phyloP scores from a whole-genome alignment of 345 rosid genomes.

The Erodium maritimum region DNA sequence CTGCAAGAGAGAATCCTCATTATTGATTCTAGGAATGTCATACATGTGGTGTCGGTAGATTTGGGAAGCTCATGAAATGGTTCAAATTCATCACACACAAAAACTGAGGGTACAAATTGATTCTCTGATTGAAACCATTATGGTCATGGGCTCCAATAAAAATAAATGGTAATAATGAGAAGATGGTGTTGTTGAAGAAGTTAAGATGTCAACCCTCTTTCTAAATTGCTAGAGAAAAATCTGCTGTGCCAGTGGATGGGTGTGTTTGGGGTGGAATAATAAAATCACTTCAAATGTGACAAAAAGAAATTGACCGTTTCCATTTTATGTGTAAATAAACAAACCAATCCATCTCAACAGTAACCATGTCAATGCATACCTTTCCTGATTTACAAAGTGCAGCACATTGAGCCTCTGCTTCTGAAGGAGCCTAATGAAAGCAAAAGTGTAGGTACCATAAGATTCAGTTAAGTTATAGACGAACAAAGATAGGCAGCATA shows the following conservation, averaged over 20 bases:
- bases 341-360: too few species aligned
- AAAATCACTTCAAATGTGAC: too few species aligned
- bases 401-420: conserved; percentile 93
- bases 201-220: background rate
- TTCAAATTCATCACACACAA: too few species aligned
- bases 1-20: conserved; percentile 29
- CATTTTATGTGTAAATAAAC: too few species aligned
- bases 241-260: too few species aligned
- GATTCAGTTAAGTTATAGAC: conserved; percentile 3
- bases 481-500: background rate
- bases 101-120: too few species aligned
- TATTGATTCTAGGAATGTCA: background rate
- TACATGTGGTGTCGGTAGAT: conserved; percentile 9
- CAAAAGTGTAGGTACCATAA: conserved; percentile 8
- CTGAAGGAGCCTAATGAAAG: conserved; percentile 68
- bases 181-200: background rate
- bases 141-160: too few species aligned
- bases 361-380: conserved; percentile 41
- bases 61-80: conserved; percentile 10
- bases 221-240: too few species aligned
- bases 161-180: background rate
- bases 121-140: too few species aligned
- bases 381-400: conserved; percentile 80
- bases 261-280: too few species aligned
- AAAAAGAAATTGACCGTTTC: too few species aligned